Base-by-base conservation (phyloP, 1,284 basidiomycete species). In the Cryptococcus jaspeensis region DNA sequence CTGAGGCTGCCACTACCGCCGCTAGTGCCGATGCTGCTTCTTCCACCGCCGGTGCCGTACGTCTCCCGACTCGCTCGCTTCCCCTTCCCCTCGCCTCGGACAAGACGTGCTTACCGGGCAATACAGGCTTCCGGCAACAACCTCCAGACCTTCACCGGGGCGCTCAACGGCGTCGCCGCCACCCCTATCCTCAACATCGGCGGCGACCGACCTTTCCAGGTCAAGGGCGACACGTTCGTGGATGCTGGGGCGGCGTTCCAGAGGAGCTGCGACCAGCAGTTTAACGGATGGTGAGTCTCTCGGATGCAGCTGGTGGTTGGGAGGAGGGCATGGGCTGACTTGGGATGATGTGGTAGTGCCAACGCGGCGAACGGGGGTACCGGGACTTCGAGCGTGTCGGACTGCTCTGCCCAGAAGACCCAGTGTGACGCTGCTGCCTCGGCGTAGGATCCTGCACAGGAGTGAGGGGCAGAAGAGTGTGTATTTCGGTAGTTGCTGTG, bases 61-160 rank as follows among this genome's bases (percentile, higher is more conserved):
- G 18, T 22, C 20, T 15, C 44, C 9, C n/a, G n/a, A n/a, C 18
- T 36, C 45, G n/a, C 22, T 22, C 25, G n/a, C 45, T 9, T 50
- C 35, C 15, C 35, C 37, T 40, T 16, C 35, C 28, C 11, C 15
- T 9, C 22, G 12, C 20, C 28, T 35, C 15, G 13, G 22, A 25
- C 16, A 46, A 7, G 12, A 9, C 25, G 20, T 32, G 11, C 35
- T 37, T 20, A 45, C 36, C 42, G 0, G 7, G 8, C 16, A 67
- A 8, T 61, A 69, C 18, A 50, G 46, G 39, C 53, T 5, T 51
- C 54, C n/a, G 69, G 73, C 32, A 70, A 66, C 13, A 84, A 85
- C 73, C 71, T 85, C 28, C 84, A 85, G 71, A 82, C 74, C 36
- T 86, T 86, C 78, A 82, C 82, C 58, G 83, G 82, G 42, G 73